phyloP scores from a whole-genome alignment of 495 filamentous ascomycete genomes.

The Darksidea phi region DNA sequence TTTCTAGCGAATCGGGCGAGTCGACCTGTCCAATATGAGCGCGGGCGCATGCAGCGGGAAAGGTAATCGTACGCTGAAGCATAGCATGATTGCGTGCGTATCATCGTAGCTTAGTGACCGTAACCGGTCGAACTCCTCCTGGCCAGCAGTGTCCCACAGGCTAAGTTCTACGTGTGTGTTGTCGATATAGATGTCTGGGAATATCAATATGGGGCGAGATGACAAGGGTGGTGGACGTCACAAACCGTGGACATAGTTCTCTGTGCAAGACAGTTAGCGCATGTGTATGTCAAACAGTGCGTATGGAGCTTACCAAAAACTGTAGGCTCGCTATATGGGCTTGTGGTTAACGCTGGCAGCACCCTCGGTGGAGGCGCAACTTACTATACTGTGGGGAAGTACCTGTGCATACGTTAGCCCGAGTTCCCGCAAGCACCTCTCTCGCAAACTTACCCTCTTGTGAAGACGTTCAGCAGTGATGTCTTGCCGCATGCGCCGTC shows the following conservation, averaged over 20 bases:
- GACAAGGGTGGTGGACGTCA: background rate
- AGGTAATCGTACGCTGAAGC: slow-evolving; percentile 69
- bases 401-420: slow-evolving; percentile 52
- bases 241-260: slow-evolving; percentile 97
- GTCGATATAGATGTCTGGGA: slow-evolving; percentile 92
- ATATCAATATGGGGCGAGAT: background rate
- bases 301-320: slow-evolving; percentile 67
- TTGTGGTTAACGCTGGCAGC: background rate
- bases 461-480: slow-evolving; percentile 95
- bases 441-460: slow-evolving; percentile 72
- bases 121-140: slow-evolving; percentile 98
- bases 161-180: slow-evolving; percentile 94
- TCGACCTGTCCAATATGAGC: slow-evolving; percentile 61
- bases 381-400: slow-evolving; percentile 96
- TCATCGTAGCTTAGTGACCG: slow-evolving; percentile 96
- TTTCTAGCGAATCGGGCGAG: slow-evolving; percentile 92
- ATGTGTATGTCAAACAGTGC: background rate
- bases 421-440: background rate
- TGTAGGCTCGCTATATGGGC: slow-evolving; percentile 70
- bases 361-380: slow-evolving; percentile 27
- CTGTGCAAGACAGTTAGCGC: slow-evolving; percentile 45
- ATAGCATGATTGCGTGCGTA: slow-evolving; percentile 97
- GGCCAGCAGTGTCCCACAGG: slow-evolving; percentile 96
- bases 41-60: too few species aligned
- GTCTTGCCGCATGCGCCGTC: slow-evolving; percentile 99